Base-by-base conservation (phyloP, 176 grass and related monocot species). In the Zoysia pacifica region DNA sequence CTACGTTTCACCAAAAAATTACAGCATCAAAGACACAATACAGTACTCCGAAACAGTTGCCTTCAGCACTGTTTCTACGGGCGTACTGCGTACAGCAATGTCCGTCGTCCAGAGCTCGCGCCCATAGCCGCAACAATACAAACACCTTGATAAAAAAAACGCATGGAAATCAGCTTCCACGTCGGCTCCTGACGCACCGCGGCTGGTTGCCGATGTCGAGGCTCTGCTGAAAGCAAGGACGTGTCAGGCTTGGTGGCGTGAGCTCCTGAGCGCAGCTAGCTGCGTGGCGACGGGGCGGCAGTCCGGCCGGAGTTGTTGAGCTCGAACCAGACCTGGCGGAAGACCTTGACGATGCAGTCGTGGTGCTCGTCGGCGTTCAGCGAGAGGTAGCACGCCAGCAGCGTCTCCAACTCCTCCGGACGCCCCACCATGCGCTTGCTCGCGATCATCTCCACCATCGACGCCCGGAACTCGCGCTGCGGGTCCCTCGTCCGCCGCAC, bases 341-440 rank as follows among this genome's bases (percentile, higher is more conserved):
- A 97, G 63, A 97, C 94, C 83, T 93, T 93, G 63, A 97, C 88
- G 82, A 97, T 97, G 58, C 91, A 85, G 82, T 93, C 86, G 77
- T 97, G 91, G 84, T 97, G 88, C 86, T 97, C 91, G 73, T 93
- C 93, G 62, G 94, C 71, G 80, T 97, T 97, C 48, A 97, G 84
- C 58, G 93, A 79, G 35, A 97, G 88, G 84, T 97, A 97, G 87
- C 93, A 97, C 51, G 93, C 93, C 20, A 97, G 81, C 77, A 97
- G 81, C 41, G 86, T 87, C 88, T 97, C 93, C 64, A 97, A 81
- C 84, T 97, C 90, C 37, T 93, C 86, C 14, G 88, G 86, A 50
- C 86, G 94, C 56, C 91, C 81, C 67, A 93, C 81, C 75, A 97
- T 97, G 46, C 84, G 80, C 69, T 85, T 93, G 88, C 86, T 90